A percentile compares a stretch with the other conserved stretches of the same genome.
phyloP scores from a whole-genome alignment of 139 green algal genomes.

The Closterium sp. region DNA sequence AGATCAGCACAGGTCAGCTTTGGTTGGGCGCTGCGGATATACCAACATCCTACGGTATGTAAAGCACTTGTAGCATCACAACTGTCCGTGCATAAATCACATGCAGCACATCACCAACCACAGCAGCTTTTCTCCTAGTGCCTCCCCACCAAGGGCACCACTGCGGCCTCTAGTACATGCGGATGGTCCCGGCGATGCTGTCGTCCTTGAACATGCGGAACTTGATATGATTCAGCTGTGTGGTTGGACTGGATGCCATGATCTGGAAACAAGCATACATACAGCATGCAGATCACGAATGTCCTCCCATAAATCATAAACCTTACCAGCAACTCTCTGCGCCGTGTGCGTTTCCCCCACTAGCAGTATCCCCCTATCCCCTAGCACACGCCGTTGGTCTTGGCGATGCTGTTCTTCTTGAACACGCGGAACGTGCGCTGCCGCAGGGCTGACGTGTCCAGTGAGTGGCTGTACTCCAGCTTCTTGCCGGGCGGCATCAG shows the following conservation, averaged over 20 bases:
- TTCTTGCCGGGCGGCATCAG: not conserved
- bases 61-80: no score
- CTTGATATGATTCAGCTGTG: not conserved
- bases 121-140: not conserved
- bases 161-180: not conserved
- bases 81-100: no score
- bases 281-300: no score
- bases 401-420: constrained; percentile 2
- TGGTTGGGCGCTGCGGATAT: no score
- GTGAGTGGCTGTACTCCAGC: not conserved
- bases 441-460: not conserved
- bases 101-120: not conserved
- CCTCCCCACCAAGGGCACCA: no score
- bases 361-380: not conserved
- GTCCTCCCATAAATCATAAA: no score
- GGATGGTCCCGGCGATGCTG: not conserved
- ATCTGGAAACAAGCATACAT: no score
- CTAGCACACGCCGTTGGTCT: constrained; percentile 1
- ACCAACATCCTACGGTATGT: no score
- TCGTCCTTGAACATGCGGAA: not conserved
- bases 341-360: not conserved
- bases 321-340: not conserved
- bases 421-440: not conserved
- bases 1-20: no score
- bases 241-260: no score